phyloP scores from a whole-genome alignment of 768 basidiomycete genomes.

The Strobilomyces echinocephalus region DNA sequence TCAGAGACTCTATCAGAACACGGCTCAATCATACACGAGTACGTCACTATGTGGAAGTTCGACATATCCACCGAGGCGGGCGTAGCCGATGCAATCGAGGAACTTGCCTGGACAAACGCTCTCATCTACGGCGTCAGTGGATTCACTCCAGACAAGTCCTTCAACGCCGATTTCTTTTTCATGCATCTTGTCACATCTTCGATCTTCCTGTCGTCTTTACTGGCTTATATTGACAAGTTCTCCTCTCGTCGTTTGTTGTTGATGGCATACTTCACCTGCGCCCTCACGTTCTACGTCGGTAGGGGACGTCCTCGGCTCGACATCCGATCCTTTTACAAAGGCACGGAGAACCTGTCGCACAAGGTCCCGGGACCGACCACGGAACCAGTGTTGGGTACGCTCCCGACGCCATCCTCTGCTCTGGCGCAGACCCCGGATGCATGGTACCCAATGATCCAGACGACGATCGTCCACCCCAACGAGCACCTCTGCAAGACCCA shows the following conservation, averaged over 20 bases:
- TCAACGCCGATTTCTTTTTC: constrained; percentile 64
- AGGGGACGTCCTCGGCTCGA: constrained; percentile 33
- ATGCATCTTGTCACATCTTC: constrained; percentile 70
- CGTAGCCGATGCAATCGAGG: constrained; percentile 52
- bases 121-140: constrained; percentile 61
- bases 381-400: constrained; percentile 24
- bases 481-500: constrained; percentile 49
- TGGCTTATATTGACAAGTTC: constrained; percentile 31
- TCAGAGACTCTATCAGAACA: constrained; percentile 27
- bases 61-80: constrained; percentile 33
- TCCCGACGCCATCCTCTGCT: constrained; percentile 30
- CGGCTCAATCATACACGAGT: constrained; percentile 36
- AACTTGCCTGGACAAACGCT: constrained; percentile 52
- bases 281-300: constrained; percentile 28
- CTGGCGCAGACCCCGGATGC: constrained; percentile 42
- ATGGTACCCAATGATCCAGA: constrained; percentile 55
- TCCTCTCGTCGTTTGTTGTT: constrained; percentile 26
- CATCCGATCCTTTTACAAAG: constrained; percentile 28
- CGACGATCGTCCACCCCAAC: constrained; percentile 50
- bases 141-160: constrained; percentile 41
- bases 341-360: constrained; percentile 34
- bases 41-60: constrained; percentile 44
- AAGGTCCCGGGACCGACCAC: constrained; percentile 17
- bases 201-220: constrained; percentile 52
- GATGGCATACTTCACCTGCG: constrained; percentile 26